phyloP scores from a whole-genome alignment of 2,329 filamentous ascomycete species.

The Fusarium sp. region DNA sequence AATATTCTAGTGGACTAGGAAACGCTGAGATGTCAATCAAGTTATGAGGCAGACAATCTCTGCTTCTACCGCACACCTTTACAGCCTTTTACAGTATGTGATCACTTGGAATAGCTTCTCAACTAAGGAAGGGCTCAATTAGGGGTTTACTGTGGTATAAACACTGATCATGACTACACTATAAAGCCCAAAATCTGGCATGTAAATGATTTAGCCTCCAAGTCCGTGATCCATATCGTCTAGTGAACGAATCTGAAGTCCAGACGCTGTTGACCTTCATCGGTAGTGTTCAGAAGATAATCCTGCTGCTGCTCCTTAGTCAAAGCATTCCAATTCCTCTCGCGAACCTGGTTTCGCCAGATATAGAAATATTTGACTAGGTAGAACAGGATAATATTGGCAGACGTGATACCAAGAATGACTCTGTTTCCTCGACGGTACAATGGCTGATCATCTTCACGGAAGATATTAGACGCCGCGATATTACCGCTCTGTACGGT shows the following conservation, averaged over 20 bases:
- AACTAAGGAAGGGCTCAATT: not conserved
- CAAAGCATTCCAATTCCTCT: slow-evolving; percentile 57
- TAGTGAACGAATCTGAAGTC: slow-evolving; percentile 66
- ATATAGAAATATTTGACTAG: slow-evolving; percentile 60
- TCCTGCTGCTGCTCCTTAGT: slow-evolving; percentile 59
- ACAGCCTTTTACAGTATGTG: not conserved
- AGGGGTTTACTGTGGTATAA: not conserved
- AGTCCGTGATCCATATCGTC: not conserved
- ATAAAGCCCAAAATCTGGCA: not conserved
- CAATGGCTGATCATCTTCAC: slow-evolving; percentile 65
- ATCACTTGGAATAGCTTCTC: not conserved
- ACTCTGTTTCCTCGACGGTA: slow-evolving; percentile 63
- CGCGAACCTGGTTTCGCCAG: slow-evolving; percentile 59
- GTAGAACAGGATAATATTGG: slow-evolving; percentile 60
- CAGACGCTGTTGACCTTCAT: slow-evolving; percentile 65
- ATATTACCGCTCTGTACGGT: slow-evolving; percentile 59
- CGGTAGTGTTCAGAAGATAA: slow-evolving; percentile 62
- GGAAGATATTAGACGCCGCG: slow-evolving; percentile 56
- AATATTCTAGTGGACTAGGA: not conserved
- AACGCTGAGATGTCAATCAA: not conserved
- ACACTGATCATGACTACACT: not conserved
- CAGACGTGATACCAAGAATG: slow-evolving; percentile 60
- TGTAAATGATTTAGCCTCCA: not conserved
- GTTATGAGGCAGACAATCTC: not conserved
- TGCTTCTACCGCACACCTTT: not conserved